A percentile compares a stretch with the other conserved stretches of the same genome.
These are phyloP conservation scores for Paralagenidium karlingii DNA, from an alignment of 352 stramenopile species.

Conservation along the genomic window DNA sequence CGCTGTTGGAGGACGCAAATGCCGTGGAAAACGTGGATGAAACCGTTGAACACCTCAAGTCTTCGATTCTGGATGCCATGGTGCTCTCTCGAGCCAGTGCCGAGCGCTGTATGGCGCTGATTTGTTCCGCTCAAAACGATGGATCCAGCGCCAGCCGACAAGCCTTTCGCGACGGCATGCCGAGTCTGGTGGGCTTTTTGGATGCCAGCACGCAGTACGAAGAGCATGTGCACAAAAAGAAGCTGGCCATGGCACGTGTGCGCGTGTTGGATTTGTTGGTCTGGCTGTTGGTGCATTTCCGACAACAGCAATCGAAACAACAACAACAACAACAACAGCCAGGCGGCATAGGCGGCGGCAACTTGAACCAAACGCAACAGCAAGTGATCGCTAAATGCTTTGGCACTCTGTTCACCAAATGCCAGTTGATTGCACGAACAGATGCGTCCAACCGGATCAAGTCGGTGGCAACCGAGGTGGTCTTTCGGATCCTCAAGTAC, in stretches of 20 bases:
- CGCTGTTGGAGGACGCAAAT: conserved; percentile 41
- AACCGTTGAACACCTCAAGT: conserved; percentile 37
- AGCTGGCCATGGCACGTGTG: conserved; percentile 30
- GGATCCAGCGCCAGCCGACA: too few species aligned
- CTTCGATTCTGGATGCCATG: conserved; percentile 29
- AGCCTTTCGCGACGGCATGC: too few species aligned
- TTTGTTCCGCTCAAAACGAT: conserved; percentile 40
- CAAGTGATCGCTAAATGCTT: conserved; percentile 31
- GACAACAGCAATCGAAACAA: too few species aligned
- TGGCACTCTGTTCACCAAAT: conserved; percentile 22
- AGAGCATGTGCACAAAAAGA: conserved; percentile 41
- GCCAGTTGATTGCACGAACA: conserved; percentile 32
- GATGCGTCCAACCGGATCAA: conserved; percentile 63
- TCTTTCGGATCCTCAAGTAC: conserved; percentile 46
- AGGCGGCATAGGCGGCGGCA: too few species aligned
- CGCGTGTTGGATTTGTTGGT: conserved; percentile 34
- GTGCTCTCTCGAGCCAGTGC: conserved; percentile 32
- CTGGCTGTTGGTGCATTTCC: conserved; percentile 35
- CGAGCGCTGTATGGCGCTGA: conserved; percentile 46
- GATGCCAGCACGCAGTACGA: conserved; percentile 25
- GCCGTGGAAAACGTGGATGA: conserved; percentile 57
- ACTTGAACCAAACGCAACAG: conserved; percentile 29
- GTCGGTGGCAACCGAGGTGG: conserved; percentile 24
- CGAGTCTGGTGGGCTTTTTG: conserved; percentile 43
- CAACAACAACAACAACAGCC: too few species aligned